phyloP scores from a whole-genome alignment of 2,329 filamentous ascomycete species.

The Xylaria sp. region DNA sequence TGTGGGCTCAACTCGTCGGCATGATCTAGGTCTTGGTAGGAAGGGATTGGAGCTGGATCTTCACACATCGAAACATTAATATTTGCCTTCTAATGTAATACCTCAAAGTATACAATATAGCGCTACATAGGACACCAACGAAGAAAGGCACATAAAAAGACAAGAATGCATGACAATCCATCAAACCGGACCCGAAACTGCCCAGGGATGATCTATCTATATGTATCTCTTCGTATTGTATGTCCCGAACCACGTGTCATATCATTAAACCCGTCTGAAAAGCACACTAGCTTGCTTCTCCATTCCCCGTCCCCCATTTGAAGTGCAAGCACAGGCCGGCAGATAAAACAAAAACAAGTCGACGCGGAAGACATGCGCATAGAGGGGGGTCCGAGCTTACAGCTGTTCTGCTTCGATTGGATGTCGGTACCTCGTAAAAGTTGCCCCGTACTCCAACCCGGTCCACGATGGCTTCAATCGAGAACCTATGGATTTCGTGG shows the following conservation, averaged over 20 bases:
- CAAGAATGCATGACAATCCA: background rate
- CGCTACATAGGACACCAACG: background rate
- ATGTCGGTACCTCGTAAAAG: conserved; percentile 9
- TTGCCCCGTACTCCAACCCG: background rate
- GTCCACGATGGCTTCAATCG: conserved; percentile 11
- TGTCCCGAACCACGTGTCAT: conserved; percentile 30
- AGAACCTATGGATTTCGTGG: conserved; percentile 11
- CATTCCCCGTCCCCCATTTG: background rate
- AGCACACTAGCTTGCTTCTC: background rate
- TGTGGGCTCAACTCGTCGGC: background rate
- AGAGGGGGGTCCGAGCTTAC: conserved; percentile 18
- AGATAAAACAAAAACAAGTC: conserved; percentile 8
- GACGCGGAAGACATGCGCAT: background rate
- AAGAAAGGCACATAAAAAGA: background rate
- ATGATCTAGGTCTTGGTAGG: background rate
- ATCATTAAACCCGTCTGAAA: background rate
- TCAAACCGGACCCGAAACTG: conserved; percentile 10
- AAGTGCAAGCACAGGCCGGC: background rate
- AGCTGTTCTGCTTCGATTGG: conserved; percentile 32
- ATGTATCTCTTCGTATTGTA: background rate
- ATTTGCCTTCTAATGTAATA: background rate
- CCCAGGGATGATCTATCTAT: background rate
- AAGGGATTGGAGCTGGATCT: background rate
- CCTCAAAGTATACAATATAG: background rate
- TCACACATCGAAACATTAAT: background rate